Base-by-base conservation (phyloP, 2,329 filamentous ascomycete genomes). In the Aspergillus phoenicis region DNA sequence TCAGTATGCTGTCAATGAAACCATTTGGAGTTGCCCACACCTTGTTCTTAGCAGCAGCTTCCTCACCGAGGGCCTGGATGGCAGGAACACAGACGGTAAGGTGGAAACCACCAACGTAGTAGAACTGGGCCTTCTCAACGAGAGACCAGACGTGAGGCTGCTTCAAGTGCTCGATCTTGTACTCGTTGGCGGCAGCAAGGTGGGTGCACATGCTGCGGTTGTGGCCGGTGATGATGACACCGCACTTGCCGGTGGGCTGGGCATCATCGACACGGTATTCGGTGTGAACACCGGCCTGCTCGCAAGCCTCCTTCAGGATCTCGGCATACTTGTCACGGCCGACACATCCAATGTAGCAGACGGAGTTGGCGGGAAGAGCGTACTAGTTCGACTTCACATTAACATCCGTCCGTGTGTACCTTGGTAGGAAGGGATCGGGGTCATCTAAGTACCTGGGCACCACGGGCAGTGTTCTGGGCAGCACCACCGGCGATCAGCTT, bases 101-200 rank as follows among this genome's bases (percentile, higher is more conserved):
- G 84, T 99, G 95, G 84, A 93, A 99, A 49, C 95, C 95, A 73
- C 95, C 95, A 64, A 99, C 88, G 75, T 97, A 99, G 85, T 89
- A 97, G 71, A 90, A 84, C 75, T 93, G 86, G 59, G 94, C 93
- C 71, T 90, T 88, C 86, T 98, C 87, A 62, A 95, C 95, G 55
- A 97, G 85, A 68, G 87, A 85, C 95, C 95, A 99, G 80, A 98
- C 89, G 80, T 94, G 87, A 57, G 91, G 90, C 77, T 88, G 87
- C 87, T 96, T 92, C 77, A 99, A 82, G 79, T 99, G 95, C 66
- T 95, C 92, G 56, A 97, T 78, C 80, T 94, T 94, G 83, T 99
- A 99, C 83, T 93, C 90, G 84, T 99, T 99, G 70, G 95, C 95
- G 64, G 95, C 95, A 64, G 90, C 95, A 60, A 99, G 89, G 74